A percentile compares a stretch with the other conserved stretches of the same genome.
Conservation (phyloP, 129 eudicot genomes). For the Arctium lappa region DNA sequence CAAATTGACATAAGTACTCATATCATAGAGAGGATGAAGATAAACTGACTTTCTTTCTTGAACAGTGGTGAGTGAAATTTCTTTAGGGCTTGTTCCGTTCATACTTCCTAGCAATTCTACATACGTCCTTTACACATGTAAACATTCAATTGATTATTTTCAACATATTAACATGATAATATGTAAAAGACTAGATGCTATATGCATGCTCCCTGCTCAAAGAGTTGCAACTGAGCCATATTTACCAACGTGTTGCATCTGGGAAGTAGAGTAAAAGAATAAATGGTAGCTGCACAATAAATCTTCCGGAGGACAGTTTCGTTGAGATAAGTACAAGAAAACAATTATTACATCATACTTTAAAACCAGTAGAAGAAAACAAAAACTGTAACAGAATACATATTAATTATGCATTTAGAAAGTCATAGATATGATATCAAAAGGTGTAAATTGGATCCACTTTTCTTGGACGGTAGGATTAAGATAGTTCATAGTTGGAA, state of each 20-base stretch:
- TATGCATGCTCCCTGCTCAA: background rate
- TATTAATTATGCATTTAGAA: background rate
- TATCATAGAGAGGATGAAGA: background rate
- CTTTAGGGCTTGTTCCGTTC: background rate
- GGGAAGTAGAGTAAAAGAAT: background rate
- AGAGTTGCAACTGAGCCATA: background rate
- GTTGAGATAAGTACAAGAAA: background rate
- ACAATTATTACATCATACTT: background rate
- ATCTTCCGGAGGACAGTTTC: background rate
- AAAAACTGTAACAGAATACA: background rate
- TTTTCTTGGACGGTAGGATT: background rate
- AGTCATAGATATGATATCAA: conserved; percentile 7
- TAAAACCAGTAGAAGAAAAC: background rate
- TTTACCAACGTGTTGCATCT: background rate
- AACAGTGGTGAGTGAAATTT: background rate
- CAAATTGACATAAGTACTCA: background rate
- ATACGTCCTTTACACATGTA: background rate
- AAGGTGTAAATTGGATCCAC: background rate
- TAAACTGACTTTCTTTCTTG: conserved; percentile 3
- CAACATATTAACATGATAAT: background rate
- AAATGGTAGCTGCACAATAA: background rate
- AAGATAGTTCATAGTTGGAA: background rate
- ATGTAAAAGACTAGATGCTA: background rate
- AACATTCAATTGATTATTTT: background rate
- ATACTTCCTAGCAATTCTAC: background rate